A percentile compares a stretch with the other conserved stretches of the same genome.
phyloP scores from a whole-genome alignment of 352 stramenopile genomes.

The Phytopythium oedochilum region DNA sequence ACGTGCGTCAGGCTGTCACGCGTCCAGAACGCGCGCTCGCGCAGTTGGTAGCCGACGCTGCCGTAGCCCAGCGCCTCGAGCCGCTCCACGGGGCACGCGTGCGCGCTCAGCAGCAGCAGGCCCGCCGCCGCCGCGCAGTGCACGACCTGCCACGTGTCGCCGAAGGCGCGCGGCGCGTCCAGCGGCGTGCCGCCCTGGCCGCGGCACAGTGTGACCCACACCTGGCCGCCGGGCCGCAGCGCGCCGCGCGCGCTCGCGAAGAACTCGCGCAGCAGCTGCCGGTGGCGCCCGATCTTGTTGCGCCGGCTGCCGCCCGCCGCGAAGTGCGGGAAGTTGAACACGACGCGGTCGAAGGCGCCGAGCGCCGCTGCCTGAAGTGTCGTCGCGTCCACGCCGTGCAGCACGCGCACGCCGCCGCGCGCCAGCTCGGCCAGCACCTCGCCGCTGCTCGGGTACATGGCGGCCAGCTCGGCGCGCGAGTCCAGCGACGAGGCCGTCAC shows the following conservation, averaged over 20 bases:
- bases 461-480: conserved; percentile 49
- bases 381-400: conserved; percentile 72
- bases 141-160: conserved; percentile 81
- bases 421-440: conserved; percentile 53
- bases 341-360: conserved; percentile 52
- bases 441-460: conserved; percentile 67
- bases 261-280: conserved; percentile 72
- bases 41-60: conserved; percentile 74
- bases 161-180: conserved; percentile 44
- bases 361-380: conserved; percentile 40
- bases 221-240: conserved; percentile 43
- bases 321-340: conserved; percentile 88
- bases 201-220: conserved; percentile 81
- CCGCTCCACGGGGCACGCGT: conserved; percentile 55
- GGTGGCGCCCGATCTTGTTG: conserved; percentile 84
- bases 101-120: conserved; percentile 55
- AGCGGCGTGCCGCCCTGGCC: conserved; percentile 76
- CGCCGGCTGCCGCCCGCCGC: conserved; percentile 58
- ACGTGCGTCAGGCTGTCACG: conserved; percentile 62
- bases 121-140: conserved; percentile 49
- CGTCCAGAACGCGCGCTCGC: conserved; percentile 72
- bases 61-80: conserved; percentile 68
- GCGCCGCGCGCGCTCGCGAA: conserved; percentile 60
- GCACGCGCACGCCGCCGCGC: conserved; percentile 38
- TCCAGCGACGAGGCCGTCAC: conserved; percentile 70